phyloP scores from a whole-genome alignment of 139 green algal species.

The Zygnema cylindricum region DNA sequence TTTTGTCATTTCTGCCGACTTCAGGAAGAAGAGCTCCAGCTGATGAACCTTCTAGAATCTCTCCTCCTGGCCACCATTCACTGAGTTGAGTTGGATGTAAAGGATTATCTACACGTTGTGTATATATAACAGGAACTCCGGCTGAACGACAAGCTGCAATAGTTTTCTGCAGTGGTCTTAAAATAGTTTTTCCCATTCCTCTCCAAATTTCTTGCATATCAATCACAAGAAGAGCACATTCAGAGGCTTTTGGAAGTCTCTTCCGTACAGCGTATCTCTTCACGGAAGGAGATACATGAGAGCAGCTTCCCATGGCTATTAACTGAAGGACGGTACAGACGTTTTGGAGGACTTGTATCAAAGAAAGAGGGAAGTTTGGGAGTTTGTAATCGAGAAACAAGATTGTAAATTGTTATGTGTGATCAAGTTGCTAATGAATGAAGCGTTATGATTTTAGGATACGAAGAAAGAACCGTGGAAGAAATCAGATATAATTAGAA shows the following conservation, averaged over 20 bases:
- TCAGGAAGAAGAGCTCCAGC: slow-evolving; percentile 7
- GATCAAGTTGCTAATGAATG: too few relatives aligned
- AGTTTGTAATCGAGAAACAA: too few relatives aligned
- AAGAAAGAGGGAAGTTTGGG: too few relatives aligned
- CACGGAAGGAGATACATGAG: too few relatives aligned
- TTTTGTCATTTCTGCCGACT: neutral
- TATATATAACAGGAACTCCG: slow-evolving; percentile 24
- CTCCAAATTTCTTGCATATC: slow-evolving; percentile 42
- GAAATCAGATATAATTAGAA: too few relatives aligned
- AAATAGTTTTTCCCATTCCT: slow-evolving; percentile 20
- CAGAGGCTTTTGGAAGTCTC: neutral
- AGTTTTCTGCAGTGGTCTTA: neutral
- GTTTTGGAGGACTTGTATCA: too few relatives aligned
- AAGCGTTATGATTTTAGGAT: too few relatives aligned
- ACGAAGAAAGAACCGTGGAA: too few relatives aligned
- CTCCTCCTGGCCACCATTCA: slow-evolving; percentile 22
- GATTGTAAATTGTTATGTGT: too few relatives aligned
- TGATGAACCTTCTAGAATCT: slow-evolving; percentile 20
- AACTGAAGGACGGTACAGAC: too few relatives aligned
- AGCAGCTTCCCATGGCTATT: too few relatives aligned
- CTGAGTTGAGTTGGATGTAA: neutral
- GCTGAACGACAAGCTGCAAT: neutral
- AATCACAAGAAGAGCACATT: slow-evolving; percentile 27
- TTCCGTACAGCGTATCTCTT: neutral
- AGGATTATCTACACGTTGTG: slow-evolving; percentile 11